Percentiles rank a stretch among this genome's conserved stretches.
Evolutionary conservation across 2,329 filamentous ascomycete genomes (phyloP).

Genomic region (Pyrenochaeta sp.): DNA sequence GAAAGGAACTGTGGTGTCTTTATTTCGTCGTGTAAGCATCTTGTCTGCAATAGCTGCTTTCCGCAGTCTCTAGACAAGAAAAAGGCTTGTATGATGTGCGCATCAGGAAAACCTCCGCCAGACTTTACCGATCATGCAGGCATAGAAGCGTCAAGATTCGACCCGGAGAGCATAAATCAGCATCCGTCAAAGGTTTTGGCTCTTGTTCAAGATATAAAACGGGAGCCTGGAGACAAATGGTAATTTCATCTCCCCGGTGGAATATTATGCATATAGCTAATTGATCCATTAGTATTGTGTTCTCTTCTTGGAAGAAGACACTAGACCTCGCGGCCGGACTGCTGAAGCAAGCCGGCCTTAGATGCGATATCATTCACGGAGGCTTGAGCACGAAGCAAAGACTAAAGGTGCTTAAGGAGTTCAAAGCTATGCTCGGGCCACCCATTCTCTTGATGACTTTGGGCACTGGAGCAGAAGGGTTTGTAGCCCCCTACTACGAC

Average conservation of each 20-base stretch:
- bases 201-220: constrained; percentile 30
- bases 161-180: neutral
- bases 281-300: constrained; percentile 37
- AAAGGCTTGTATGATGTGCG: constrained; percentile 6
- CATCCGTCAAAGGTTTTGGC: constrained; percentile 28
- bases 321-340: constrained; percentile 36
- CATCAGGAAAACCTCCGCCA: constrained; percentile 2
- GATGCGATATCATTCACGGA: constrained; percentile 23
- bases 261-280: constrained; percentile 1
- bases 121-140: constrained; percentile 1
- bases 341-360: constrained; percentile 25
- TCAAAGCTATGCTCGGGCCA: constrained; percentile 6
- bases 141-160: too few relatives aligned
- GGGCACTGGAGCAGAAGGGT: constrained; percentile 30
- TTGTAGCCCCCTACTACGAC: too few relatives aligned
- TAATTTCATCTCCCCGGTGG: constrained; percentile 1
- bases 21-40: constrained; percentile 6
- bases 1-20: constrained; percentile 5
- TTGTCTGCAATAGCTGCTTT: constrained; percentile 12
- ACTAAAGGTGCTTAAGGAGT: constrained; percentile 16
- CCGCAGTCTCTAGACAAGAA: constrained; percentile 1
- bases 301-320: constrained; percentile 47
- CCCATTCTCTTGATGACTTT: constrained; percentile 26
- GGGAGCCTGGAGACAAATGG: constrained; percentile 24
- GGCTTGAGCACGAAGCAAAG: constrained; percentile 15